A percentile compares a stretch with the other conserved stretches of the same genome.
phyloP scores from a whole-genome alignment of 1,284 basidiomycete species.

The Malassezia sympodialis region DNA sequence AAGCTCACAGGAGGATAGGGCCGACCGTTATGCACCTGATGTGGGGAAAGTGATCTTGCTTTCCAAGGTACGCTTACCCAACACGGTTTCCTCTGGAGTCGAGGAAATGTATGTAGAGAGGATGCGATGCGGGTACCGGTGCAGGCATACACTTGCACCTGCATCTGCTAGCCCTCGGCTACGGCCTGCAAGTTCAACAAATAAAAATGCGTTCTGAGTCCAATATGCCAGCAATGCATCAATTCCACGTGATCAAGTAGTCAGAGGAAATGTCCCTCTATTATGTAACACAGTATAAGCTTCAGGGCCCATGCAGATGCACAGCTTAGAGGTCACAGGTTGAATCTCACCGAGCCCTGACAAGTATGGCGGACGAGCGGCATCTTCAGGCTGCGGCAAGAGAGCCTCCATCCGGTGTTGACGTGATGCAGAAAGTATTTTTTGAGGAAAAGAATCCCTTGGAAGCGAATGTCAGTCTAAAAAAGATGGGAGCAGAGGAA shows the following conservation, averaged over 20 bases:
- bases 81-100: neutral
- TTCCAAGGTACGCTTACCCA: conserved; percentile 1
- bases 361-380: neutral
- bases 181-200: neutral
- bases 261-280: neutral
- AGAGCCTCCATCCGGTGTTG: neutral
- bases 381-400: neutral
- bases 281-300: neutral
- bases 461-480: neutral
- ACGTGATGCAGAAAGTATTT: neutral
- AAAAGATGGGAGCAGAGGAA: neutral
- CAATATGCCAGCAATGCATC: neutral
- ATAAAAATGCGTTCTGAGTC: neutral
- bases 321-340: neutral
- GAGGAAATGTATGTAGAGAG: conserved; percentile 6
- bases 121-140: conserved; percentile 8
- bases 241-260: neutral
- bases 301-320: neutral
- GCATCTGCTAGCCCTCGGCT: conserved; percentile 4
- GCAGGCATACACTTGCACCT: conserved; percentile 16
- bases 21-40: neutral
- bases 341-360: neutral
- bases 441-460: neutral
- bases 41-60: neutral
- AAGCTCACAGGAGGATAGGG: neutral